Conservation (phyloP, 1,284 basidiomycete genomes). For the Afroboletus lepidellus region DNA sequence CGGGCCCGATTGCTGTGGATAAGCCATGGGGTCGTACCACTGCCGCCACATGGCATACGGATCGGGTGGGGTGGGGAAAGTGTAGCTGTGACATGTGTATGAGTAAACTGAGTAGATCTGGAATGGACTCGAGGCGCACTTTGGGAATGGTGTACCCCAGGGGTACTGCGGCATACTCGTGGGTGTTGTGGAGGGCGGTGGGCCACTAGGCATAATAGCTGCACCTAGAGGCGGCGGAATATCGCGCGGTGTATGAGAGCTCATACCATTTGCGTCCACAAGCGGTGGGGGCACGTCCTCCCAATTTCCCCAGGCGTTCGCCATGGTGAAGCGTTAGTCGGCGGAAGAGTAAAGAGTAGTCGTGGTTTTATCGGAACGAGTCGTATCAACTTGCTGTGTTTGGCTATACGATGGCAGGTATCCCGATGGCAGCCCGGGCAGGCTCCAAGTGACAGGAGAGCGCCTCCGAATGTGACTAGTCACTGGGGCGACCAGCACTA, state of each 20-base stretch:
- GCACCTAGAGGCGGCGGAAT: constrained; percentile 32
- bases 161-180: constrained; percentile 5
- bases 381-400: constrained; percentile 24
- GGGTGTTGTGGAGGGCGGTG: constrained; percentile 11
- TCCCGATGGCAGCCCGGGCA: constrained; percentile 2
- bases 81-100: constrained; percentile 4
- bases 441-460: neutral
- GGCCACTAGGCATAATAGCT: constrained; percentile 10
- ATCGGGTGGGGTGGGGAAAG: constrained; percentile 20
- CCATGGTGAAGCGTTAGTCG: constrained; percentile 18
- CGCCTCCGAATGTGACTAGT: neutral
- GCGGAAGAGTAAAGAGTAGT: neutral
- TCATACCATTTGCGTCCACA: constrained; percentile 20
- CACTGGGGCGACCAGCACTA: neutral
- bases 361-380: constrained; percentile 20
- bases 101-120: neutral
- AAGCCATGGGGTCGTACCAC: neutral
- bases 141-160: constrained; percentile 18
- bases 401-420: constrained; percentile 10
- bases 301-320: constrained; percentile 17
- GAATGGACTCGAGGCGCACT: constrained; percentile 10
- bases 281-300: constrained; percentile 28
- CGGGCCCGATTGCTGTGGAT: constrained; percentile 23
- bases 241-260: neutral
- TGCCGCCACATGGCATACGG: constrained; percentile 7